These are phyloP conservation scores for Phytophthora pini DNA, from an alignment of 352 stramenopile genomes.

Conservation along the genomic window DNA sequence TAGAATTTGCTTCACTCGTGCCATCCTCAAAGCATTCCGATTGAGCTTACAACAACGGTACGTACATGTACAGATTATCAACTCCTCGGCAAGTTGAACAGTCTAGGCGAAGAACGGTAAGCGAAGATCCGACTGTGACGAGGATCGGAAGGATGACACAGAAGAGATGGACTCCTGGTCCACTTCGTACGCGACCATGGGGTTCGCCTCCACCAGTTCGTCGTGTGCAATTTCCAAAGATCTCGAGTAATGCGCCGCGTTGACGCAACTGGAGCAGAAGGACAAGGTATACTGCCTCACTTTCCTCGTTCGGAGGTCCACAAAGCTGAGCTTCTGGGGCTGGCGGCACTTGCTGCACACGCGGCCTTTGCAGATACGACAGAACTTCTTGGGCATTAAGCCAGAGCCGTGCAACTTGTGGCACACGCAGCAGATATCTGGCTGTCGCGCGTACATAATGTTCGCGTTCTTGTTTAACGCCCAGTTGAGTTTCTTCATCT, in stretches of 20 bases:
- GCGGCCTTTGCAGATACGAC: conserved; percentile 37
- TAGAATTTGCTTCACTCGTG: too few species aligned
- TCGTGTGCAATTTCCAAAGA: conserved; percentile 28
- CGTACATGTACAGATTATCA: too few species aligned
- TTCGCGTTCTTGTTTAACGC: conserved; percentile 35
- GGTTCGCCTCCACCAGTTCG: conserved; percentile 34
- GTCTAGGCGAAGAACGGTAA: conserved; percentile 27
- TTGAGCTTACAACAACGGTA: too few species aligned
- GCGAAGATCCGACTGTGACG: conserved; percentile 30
- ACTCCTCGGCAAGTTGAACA: neutral
- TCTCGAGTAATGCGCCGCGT: conserved; percentile 15
- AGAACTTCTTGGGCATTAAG: conserved; percentile 33
- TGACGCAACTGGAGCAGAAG: conserved; percentile 34
- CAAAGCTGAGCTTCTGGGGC: conserved; percentile 37
- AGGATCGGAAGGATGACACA: conserved; percentile 37
- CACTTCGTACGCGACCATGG: conserved; percentile 36
- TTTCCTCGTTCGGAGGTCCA: conserved; percentile 25
- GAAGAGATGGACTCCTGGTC: conserved; percentile 40
- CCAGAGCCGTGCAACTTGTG: conserved; percentile 20
- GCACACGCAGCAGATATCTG: conserved; percentile 37
- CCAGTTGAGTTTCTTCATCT: conserved; percentile 53
- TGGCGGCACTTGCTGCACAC: conserved; percentile 36
- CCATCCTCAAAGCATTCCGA: too few species aligned
- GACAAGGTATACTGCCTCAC: conserved; percentile 35
- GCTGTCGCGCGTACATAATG: conserved; percentile 26